These are phyloP conservation scores for Sophora flavescens DNA, from an alignment of 306 rosid species.

Conservation along the genomic window DNA sequence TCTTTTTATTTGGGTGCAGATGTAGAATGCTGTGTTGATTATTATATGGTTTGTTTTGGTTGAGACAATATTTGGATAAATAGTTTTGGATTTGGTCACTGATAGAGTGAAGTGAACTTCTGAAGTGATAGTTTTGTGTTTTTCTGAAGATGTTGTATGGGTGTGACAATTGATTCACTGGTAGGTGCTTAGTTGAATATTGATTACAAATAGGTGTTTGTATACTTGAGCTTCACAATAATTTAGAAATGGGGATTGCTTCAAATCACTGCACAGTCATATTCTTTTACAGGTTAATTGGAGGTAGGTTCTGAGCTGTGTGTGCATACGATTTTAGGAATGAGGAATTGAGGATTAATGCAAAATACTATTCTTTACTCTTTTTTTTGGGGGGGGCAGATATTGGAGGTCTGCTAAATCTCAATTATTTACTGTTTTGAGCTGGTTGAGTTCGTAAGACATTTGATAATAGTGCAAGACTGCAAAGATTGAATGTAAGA, in stretches of 20 bases:
- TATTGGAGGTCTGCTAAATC: too few species aligned
- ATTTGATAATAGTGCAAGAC: neutral
- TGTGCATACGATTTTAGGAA: too few species aligned
- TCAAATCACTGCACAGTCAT: neutral
- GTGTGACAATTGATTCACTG: neutral
- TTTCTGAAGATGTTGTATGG: neutral
- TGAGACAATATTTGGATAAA: neutral
- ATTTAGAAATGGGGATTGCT: neutral
- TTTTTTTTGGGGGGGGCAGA: too few species aligned
- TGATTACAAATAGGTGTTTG: neutral
- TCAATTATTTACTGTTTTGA: neutral
- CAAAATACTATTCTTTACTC: too few species aligned
- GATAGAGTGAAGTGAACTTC: neutral
- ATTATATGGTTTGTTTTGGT: neutral
- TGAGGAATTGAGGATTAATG: too few species aligned
- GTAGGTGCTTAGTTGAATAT: neutral
- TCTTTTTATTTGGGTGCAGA: neutral
- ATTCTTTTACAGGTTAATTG: too few species aligned
- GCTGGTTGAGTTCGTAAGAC: neutral
- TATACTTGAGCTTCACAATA: neutral
- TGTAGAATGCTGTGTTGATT: slow-evolving; percentile 7
- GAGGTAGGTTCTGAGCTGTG: too few species aligned
- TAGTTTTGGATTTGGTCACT: neutral
- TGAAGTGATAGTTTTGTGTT: neutral
- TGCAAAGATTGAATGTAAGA: neutral